These are phyloP conservation scores for Buddleja alternifolia DNA, from an alignment of 257 asterid genomes.

Conservation along the genomic window DNA sequence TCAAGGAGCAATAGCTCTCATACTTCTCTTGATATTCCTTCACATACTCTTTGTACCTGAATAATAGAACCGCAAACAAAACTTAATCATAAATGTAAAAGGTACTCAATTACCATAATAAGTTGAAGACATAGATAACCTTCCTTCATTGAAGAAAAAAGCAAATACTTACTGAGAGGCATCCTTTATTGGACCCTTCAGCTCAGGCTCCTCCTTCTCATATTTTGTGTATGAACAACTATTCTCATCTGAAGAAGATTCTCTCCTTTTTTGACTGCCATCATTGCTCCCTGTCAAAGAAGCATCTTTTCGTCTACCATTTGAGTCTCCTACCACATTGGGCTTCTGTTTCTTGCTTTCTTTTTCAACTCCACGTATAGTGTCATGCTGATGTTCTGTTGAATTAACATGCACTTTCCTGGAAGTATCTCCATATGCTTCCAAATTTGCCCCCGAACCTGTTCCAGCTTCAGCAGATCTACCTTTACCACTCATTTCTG, in stretches of 20 bases:
- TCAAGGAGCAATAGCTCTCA: constrained; percentile 65
- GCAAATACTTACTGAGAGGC: constrained; percentile 75
- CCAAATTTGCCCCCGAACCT: constrained; percentile 45
- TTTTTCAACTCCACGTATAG: constrained; percentile 49
- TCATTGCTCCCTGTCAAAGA: constrained; percentile 58
- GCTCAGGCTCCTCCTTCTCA: constrained; percentile 86
- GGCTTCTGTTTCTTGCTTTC: constrained; percentile 64
- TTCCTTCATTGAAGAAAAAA: constrained; percentile 15
- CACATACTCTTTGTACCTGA: constrained; percentile 82
- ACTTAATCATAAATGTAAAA: constrained; percentile 24
- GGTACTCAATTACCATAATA: constrained; percentile 16
- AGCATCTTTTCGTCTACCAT: constrained; percentile 58
- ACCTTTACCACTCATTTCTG: constrained; percentile 50
- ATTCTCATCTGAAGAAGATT: constrained; percentile 69
- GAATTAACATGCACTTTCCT: constrained; percentile 46
- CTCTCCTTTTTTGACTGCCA: constrained; percentile 54
- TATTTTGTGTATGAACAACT: constrained; percentile 67
- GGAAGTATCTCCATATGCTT: constrained; percentile 47
- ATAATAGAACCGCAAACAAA: constrained; percentile 11
- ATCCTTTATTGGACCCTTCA: constrained; percentile 80
- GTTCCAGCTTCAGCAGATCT: constrained; percentile 48
- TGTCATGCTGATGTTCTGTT: constrained; percentile 56
- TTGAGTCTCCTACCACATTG: constrained; percentile 48
- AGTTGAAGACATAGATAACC: constrained; percentile 18
- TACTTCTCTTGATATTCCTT: constrained; percentile 89